Percentiles rank a stretch among this genome's conserved stretches.
Conservation (phyloP, 805 yeast species). For the Cyberlindnera galapagoensis region DNA sequence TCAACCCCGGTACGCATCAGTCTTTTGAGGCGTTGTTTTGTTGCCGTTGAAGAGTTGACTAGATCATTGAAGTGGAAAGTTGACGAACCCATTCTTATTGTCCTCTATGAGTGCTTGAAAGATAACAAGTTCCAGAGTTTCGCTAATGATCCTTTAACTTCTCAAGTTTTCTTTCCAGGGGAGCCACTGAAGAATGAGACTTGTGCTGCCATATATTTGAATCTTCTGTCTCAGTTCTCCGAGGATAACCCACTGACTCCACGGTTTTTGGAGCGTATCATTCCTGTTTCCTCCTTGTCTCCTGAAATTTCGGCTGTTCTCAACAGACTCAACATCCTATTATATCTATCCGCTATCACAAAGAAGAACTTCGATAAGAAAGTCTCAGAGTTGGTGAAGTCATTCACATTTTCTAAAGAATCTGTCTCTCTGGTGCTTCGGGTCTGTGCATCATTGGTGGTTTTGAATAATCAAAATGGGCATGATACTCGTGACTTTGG, state of each 20-base stretch:
- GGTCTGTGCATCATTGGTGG: constrained; percentile 6
- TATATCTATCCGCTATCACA: constrained; percentile 11
- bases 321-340: constrained; percentile 19
- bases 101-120: constrained; percentile 18
- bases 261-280: constrained; percentile 17
- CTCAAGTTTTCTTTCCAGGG: no score
- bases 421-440: constrained; percentile 6
- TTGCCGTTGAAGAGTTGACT: constrained; percentile 5
- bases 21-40: constrained; percentile 6
- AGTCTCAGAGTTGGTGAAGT: constrained; percentile 10
- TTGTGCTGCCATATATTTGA: constrained; percentile 13
- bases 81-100: constrained; percentile 10
- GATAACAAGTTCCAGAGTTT: constrained; percentile 16
- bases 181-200: constrained; percentile 16
- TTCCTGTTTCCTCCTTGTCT: constrained; percentile 16
- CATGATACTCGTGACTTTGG: constrained; percentile 3
- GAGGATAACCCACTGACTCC: background rate
- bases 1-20: background rate
- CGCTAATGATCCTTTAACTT: no score
- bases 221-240: constrained; percentile 10
- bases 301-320: constrained; percentile 10
- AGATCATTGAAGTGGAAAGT: constrained; percentile 9
- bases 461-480: constrained; percentile 7
- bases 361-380: constrained; percentile 14
- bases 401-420: constrained; percentile 5